Percentiles rank a stretch among this genome's conserved stretches.
Evolutionary conservation across 306 rosid genomes (phyloP).

Genomic region (Alnus glutinosa): DNA sequence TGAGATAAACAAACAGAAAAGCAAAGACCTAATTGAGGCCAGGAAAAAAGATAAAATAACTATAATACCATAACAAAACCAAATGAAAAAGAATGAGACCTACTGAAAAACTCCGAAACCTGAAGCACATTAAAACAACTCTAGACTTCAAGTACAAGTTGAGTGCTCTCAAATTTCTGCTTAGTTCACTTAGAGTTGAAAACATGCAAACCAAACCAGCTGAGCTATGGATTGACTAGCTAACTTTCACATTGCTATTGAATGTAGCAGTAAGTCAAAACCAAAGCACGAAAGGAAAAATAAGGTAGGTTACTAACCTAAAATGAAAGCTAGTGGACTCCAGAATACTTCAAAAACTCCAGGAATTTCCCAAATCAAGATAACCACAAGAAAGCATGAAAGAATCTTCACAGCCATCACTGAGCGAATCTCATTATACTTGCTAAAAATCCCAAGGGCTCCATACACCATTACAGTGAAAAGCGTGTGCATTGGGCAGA

Average conservation of each 20-base stretch:
- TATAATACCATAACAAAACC: neutral
- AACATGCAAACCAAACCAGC: slow-evolving; percentile 22
- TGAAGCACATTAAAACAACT: slow-evolving; percentile 7
- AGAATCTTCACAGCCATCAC: slow-evolving; percentile 80
- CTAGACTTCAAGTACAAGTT: slow-evolving; percentile 2
- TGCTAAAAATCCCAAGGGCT: slow-evolving; percentile 84
- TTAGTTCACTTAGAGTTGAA: slow-evolving; percentile 5
- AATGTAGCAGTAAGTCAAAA: slow-evolving; percentile 20
- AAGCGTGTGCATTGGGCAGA: slow-evolving; percentile 98
- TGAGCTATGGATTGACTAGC: slow-evolving; percentile 19
- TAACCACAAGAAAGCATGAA: slow-evolving; percentile 88
- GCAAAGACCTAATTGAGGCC: neutral
- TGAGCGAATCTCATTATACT: slow-evolving; percentile 79
- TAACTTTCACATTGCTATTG: slow-evolving; percentile 10
- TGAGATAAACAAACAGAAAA: neutral
- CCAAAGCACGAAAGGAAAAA: slow-evolving; percentile 21
- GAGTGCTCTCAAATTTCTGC: slow-evolving; percentile 7
- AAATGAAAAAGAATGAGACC: slow-evolving; percentile 9
- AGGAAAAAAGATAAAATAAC: neutral
- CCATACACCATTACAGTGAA: slow-evolving; percentile 98
- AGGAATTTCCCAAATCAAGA: slow-evolving; percentile 94
- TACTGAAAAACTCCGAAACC: slow-evolving; percentile 14
- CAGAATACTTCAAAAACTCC: slow-evolving; percentile 81
- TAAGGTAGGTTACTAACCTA: slow-evolving; percentile 57
- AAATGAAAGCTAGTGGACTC: slow-evolving; percentile 72